These are phyloP conservation scores for Leptographium galeiforme DNA, from an alignment of 2,329 filamentous ascomycete species.

Conservation along the genomic window DNA sequence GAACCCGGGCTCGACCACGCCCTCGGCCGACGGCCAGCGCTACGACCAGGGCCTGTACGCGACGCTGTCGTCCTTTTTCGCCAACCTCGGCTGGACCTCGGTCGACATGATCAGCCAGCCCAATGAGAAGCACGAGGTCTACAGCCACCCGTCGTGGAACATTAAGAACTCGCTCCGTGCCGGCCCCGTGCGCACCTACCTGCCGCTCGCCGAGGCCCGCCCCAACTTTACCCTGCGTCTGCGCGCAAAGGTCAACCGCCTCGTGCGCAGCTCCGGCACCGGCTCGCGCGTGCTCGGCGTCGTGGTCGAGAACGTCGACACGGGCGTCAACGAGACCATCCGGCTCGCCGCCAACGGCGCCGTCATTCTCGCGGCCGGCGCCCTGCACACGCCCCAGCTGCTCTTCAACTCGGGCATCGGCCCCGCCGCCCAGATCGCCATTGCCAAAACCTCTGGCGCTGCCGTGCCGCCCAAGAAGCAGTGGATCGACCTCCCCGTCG, in stretches of 20 bases:
- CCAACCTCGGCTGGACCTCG: conserved; percentile 18
- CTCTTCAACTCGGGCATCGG: conserved; percentile 43
- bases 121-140: conserved; percentile 47
- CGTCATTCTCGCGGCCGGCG: conserved; percentile 47
- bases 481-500: conserved; percentile 47
- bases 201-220: conserved; percentile 41
- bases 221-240: conserved; percentile 48
- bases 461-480: conserved; percentile 34
- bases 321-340: conserved; percentile 3
- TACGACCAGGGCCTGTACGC: conserved; percentile 57
- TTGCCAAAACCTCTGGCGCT: conserved; percentile 35
- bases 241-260: conserved; percentile 45
- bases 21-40: conserved; percentile 51
- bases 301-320: conserved; percentile 30
- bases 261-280: conserved; percentile 39
- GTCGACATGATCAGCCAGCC: conserved; percentile 44
- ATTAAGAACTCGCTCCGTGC: conserved; percentile 47
- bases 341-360: conserved; percentile 29
- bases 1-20: conserved; percentile 56
- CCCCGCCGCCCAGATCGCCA: conserved; percentile 41
- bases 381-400: conserved; percentile 25
- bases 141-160: conserved; percentile 48
- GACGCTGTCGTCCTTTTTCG: conserved; percentile 45
- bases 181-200: conserved; percentile 52
- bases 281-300: conserved; percentile 39